Percentiles rank a stretch among this genome's conserved stretches.
phyloP scores from a whole-genome alignment of 1,284 basidiomycete genomes.

The Ceratobasidium sp. region DNA sequence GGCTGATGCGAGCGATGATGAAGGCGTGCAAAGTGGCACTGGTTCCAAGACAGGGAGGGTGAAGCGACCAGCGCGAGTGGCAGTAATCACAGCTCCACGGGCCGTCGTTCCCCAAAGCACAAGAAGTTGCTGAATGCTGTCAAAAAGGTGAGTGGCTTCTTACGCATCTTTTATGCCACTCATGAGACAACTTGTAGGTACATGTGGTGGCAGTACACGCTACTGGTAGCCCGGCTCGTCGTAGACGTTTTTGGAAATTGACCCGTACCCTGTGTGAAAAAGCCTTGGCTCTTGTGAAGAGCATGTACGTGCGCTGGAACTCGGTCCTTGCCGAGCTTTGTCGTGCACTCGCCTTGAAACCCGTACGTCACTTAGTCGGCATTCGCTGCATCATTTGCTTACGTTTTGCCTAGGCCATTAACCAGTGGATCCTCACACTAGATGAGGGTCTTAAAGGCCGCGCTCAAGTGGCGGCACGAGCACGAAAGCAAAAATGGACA shows the following conservation, averaged over 20 bases:
- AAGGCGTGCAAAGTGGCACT: not conserved
- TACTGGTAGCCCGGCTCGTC: constrained; percentile 1
- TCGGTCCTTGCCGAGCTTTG: constrained; percentile 10
- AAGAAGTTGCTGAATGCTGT: not conserved
- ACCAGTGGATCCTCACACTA: not conserved
- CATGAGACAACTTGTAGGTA: too few relatives aligned
- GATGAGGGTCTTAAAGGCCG: not conserved
- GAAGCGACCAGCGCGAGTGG: too few relatives aligned
- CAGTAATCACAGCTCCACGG: too few relatives aligned
- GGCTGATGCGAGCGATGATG: not conserved
- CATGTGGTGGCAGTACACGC: not conserved
- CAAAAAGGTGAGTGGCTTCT: not conserved
- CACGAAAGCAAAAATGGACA: constrained; percentile 3
- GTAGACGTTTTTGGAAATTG: not conserved
- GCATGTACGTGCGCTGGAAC: constrained; percentile 1
- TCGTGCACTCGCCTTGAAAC: too few relatives aligned
- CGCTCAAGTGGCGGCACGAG: not conserved
- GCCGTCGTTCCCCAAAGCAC: too few relatives aligned
- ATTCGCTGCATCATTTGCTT: too few relatives aligned
- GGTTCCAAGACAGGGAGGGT: not conserved
- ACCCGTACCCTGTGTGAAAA: not conserved
- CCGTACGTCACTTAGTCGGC: too few relatives aligned
- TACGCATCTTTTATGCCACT: too few relatives aligned
- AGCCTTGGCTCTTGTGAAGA: not conserved
- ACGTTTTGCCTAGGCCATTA: too few relatives aligned